These are phyloP conservation scores for Leishmania amazonensis DNA, from an alignment of 208 protist genomes.

Conservation along the genomic window DNA sequence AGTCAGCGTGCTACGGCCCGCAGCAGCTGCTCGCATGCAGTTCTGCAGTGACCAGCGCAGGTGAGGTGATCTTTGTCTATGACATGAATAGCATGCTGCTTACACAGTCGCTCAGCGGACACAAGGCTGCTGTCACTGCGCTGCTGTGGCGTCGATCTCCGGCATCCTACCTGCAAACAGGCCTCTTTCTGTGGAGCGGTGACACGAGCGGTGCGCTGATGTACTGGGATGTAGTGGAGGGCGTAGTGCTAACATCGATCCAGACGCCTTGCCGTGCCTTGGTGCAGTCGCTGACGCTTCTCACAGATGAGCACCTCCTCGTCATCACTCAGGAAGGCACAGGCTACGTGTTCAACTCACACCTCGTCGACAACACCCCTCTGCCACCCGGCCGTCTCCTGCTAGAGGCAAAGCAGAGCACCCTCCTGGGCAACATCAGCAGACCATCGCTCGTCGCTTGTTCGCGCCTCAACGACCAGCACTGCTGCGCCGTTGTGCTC, in stretches of 20 bases:
- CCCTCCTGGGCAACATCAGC: constrained; percentile 7
- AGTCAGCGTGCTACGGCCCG: constrained; percentile 67
- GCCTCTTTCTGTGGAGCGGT: constrained; percentile 67
- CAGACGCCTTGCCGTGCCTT: constrained; percentile 43
- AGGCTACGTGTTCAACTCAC: constrained; percentile 72
- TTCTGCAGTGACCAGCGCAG: constrained; percentile 36
- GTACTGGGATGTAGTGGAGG: constrained; percentile 81
- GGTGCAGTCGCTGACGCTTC: constrained; percentile 44
- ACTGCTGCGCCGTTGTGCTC: constrained; percentile 59
- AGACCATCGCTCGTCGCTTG: constrained; percentile 31
- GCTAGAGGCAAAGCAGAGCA: constrained; percentile 26
- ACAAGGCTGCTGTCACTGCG: constrained; percentile 54
- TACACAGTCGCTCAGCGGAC: constrained; percentile 73
- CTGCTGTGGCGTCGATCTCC: constrained; percentile 67
- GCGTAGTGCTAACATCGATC: constrained; percentile 54
- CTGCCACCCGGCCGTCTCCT: constrained; percentile 37
- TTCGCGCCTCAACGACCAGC: constrained; percentile 45
- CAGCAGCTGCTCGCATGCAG: constrained; percentile 77
- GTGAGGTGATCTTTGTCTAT: constrained; percentile 64
- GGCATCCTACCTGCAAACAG: constrained; percentile 65
- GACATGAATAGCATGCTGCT: constrained; percentile 83
- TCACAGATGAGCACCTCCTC: constrained; percentile 65
- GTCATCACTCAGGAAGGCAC: constrained; percentile 50
- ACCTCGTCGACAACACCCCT: constrained; percentile 46
- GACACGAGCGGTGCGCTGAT: constrained; percentile 51